phyloP scores from a whole-genome alignment of 2,329 filamentous ascomycete species.

The Clonostachys rhizophaga region DNA sequence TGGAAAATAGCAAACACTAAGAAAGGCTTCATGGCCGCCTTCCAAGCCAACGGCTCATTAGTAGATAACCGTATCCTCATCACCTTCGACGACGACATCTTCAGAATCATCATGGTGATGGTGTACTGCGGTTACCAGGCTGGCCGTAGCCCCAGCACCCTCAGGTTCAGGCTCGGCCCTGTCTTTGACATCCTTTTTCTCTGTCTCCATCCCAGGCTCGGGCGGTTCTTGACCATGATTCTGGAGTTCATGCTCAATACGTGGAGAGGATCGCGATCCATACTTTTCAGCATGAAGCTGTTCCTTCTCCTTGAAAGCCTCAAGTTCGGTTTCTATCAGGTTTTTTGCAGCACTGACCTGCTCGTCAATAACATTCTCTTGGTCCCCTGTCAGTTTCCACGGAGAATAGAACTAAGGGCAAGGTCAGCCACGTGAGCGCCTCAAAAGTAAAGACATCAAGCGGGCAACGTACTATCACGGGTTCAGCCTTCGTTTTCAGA shows the following conservation, averaged over 20 bases:
- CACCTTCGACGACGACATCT: constrained; percentile 76
- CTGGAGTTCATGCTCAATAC: too few relatives aligned
- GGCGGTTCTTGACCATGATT: too few relatives aligned
- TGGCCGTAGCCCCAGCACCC: constrained; percentile 20
- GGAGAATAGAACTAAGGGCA: constrained; percentile 73
- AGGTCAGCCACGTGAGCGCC: too few relatives aligned
- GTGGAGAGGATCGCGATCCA: too few relatives aligned
- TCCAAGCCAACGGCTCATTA: constrained; percentile 30
- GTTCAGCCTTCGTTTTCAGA: constrained; percentile 66
- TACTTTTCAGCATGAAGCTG: neutral
- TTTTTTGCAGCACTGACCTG: constrained; percentile 65
- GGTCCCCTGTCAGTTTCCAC: constrained; percentile 65
- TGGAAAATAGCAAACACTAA: too few relatives aligned
- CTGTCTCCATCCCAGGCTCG: constrained; percentile 6
- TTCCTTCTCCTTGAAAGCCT: constrained; percentile 49
- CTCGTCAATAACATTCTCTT: constrained; percentile 65
- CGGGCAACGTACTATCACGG: constrained; percentile 61
- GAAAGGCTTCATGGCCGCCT: too few relatives aligned
- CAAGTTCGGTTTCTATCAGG: constrained; percentile 58
- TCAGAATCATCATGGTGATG: constrained; percentile 62
- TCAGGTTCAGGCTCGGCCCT: constrained; percentile 7
- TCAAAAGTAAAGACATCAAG: too few relatives aligned
- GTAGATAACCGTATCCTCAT: constrained; percentile 90
- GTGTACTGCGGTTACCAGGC: too few relatives aligned
- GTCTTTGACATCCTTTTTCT: neutral